Base-by-base conservation (phyloP, 1,284 basidiomycete genomes). In the Wolfiporia cocos region DNA sequence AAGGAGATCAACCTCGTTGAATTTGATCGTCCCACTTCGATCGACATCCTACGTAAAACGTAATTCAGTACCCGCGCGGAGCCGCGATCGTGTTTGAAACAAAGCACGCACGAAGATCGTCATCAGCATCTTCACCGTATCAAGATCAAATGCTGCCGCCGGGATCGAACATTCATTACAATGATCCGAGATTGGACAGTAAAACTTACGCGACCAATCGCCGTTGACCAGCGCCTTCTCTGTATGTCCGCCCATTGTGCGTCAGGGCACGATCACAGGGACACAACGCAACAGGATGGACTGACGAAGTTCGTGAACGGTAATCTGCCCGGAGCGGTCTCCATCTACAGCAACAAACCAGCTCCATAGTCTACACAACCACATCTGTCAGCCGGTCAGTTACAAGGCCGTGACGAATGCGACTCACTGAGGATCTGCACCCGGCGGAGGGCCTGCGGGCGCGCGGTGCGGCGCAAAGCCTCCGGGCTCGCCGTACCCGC, bases 81-180 rank as follows among this genome's bases (percentile, higher is more conserved):
- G 26, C 26, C 7, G 14, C 26, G 26, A 28, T 14, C 14, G 7
- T 7, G 26, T 9, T 28, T 14, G 14, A 14, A 28, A 28, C 26
- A 4, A 15, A 29, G 5, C 2, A 65, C 82, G 52, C 48, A 86
- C 84, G 56, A 91, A 91, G 48, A 90, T 79, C 17, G 72, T 71
- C 82, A 91, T 87, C 49, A 91, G 68, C 39, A 90, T 70, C 67
- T 86, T 88, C 56, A 90, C 82, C 5, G 86, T 90, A 57, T 89
- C 86, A 41, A 86, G 67, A 63, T 90, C 86, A 54, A 90, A 90
- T 3, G 80, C 84, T 86, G 37, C 6, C 22, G 20, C 33, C 18
- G 17, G 6, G 19, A 12, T 5, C n/a, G 19, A 39, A 30, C 17
- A 28, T 18, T 34, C 14, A 30, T 26, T 34, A n/a, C 9, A 34